Base-by-base conservation (phyloP, 116 monocot genomes). In the Zostera marina region DNA sequence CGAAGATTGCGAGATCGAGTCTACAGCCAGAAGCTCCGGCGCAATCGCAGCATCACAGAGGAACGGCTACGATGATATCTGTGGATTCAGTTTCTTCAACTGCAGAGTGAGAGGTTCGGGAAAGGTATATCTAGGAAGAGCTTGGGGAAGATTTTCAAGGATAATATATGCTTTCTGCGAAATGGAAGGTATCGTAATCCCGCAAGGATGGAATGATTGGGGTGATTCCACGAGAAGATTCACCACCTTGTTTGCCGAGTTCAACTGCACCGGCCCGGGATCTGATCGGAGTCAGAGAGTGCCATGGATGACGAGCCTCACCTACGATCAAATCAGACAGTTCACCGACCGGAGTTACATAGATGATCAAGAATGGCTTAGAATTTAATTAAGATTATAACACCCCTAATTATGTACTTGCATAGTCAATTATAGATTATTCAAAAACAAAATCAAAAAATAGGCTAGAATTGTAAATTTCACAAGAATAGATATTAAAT, bases 121-220 rank as follows among this genome's bases (percentile, higher is more conserved):
- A 19, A 64, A 62, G 61, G 47, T 84, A 24, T 94, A 84, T 52
- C 41, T 94, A 44, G 93, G 93, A 11, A 79, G 93, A 54, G 93
- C 93, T 13, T 94, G 93, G 93, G 93, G 93, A 19, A 63, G 59
- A 23, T 87, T 75, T 49, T 78, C 93, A 6, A 79, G 70, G 17
- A 73, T 88, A 20, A 69, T 94, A 3, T 94, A 88, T 32, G 75
- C 84, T 52, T 77, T 46, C 44, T 81, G 93, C 47, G 43, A 77
- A 12, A 41, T 94, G 17, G 75, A 77, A 0, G 58, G 71, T 24
- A 77, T 88, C 22, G 59, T 94, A 22, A 47, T 73, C 13, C 88
- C 84, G 1, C 60, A 88, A 52, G 79, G 93, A 19, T 94, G 93
- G 93, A 72, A 46, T 58, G 93, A 94, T 53, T 94, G 93, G 93